Percentiles rank a stretch among this genome's conserved stretches.
Evolutionary conservation across 352 stramenopile species (phyloP).

Genomic region (Pythium coloratum): DNA sequence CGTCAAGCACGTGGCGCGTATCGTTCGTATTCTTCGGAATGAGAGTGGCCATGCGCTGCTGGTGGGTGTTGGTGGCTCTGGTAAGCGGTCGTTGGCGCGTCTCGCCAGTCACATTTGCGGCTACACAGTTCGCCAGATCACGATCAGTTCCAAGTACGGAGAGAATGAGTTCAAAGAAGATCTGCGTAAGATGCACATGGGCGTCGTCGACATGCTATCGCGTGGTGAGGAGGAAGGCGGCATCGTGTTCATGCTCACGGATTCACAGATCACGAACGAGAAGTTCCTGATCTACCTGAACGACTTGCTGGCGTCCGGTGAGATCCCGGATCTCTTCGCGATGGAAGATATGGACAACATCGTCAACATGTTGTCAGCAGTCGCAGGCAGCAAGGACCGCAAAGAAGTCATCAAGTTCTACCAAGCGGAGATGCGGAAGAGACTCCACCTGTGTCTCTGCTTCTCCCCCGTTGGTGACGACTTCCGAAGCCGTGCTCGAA

Average conservation of each 20-base stretch:
- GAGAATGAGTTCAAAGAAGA: conserved; percentile 97
- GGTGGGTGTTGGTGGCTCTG: conserved; percentile 92
- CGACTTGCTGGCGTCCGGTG: conserved; percentile 92
- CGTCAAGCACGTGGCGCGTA: conserved; percentile 95
- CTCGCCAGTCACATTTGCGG: conserved; percentile 94
- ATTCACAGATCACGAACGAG: conserved; percentile 97
- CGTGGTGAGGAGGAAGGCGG: conserved; percentile 83
- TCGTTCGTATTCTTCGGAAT: conserved; percentile 92
- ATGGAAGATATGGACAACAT: conserved; percentile 95
- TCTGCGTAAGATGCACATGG: conserved; percentile 93
- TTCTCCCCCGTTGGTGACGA: conserved; percentile 96
- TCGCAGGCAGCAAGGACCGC: conserved; percentile 82
- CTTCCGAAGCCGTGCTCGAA: conserved; percentile 92
- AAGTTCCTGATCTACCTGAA: conserved; percentile 97
- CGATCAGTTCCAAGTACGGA: conserved; percentile 93
- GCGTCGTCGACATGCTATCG: conserved; percentile 90
- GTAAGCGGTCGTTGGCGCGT: conserved; percentile 93
- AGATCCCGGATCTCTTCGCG: conserved; percentile 94
- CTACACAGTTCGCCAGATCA: conserved; percentile 92
- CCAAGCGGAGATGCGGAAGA: conserved; percentile 93
- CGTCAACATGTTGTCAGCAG: conserved; percentile 80
- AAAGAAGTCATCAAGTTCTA: conserved; percentile 95
- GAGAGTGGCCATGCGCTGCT: conserved; percentile 91
- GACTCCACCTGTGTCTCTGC: conserved; percentile 94
- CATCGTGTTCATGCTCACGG: conserved; percentile 94